Conservation (phyloP, 441 rosid species). For the Corymbia calophylla region DNA sequence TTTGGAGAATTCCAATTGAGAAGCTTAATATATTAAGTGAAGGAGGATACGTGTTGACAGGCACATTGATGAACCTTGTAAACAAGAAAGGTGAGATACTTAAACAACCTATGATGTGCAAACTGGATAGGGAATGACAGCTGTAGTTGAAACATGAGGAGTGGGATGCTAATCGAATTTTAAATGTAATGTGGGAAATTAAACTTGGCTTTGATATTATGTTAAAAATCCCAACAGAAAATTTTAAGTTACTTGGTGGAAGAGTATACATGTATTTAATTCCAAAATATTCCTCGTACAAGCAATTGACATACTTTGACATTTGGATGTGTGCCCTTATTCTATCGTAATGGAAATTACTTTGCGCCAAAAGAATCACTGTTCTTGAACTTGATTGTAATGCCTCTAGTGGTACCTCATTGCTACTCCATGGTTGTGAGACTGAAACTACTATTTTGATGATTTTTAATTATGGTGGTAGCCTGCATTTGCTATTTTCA, state of each 20-base stretch:
- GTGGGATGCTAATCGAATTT: neutral
- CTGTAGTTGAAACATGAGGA: neutral
- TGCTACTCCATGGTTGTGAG: neutral
- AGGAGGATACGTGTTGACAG: neutral
- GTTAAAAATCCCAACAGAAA: neutral
- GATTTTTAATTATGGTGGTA: neutral
- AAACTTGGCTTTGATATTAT: neutral
- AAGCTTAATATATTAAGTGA: neutral
- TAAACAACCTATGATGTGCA: neutral
- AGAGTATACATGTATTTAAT: neutral
- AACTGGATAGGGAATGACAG: neutral
- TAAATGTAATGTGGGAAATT: neutral
- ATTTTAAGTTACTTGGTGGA: neutral
- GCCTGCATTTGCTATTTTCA: too few species aligned
- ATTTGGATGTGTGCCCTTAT: neutral
- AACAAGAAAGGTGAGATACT: neutral
- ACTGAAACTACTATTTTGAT: neutral
- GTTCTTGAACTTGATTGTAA: neutral
- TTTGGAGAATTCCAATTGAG: neutral
- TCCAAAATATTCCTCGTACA: neutral
- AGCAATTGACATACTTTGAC: neutral
- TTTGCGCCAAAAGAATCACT: neutral
- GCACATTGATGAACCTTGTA: neutral
- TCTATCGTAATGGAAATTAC: neutral
- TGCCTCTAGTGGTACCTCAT: neutral